Conservation (phyloP, 768 basidiomycete species). For the Postia placenta region DNA sequence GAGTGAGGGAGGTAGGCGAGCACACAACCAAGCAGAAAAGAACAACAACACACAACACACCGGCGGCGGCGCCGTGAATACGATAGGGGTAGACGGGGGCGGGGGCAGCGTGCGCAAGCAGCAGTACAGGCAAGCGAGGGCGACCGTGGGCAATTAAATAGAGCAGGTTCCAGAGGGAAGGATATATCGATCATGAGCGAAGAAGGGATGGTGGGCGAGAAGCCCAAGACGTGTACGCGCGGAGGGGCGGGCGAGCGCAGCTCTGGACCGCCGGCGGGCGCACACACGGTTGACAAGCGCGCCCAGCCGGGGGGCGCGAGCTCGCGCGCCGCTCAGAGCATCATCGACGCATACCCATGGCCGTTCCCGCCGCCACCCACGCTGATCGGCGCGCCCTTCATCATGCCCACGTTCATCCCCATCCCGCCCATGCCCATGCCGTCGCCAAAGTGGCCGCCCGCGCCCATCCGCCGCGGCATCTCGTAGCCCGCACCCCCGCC, state of each 20-base stretch:
- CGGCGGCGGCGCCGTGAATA: neutral
- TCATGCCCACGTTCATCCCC: constrained; percentile 27
- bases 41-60: neutral
- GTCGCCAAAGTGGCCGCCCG: constrained; percentile 17
- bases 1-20: neutral
- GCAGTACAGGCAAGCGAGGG: neutral
- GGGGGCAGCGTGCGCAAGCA: neutral
- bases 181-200: neutral
- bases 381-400: constrained; percentile 28
- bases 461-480: constrained; percentile 20
- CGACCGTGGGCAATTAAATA: neutral
- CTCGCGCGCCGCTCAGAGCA: constrained; percentile 20
- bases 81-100: no score
- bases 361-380: constrained; percentile 32
- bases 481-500: constrained; percentile 18
- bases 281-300: neutral
- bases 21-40: neutral
- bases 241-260: neutral
- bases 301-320: neutral
- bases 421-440: constrained; percentile 26
- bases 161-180: neutral
- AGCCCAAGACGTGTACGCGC: neutral
- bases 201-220: neutral
- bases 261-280: neutral
- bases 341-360: constrained; percentile 34